Evolutionary conservation across 192 early-diverging fungal species (phyloP).

Genomic region (Backusella sp.): DNA sequence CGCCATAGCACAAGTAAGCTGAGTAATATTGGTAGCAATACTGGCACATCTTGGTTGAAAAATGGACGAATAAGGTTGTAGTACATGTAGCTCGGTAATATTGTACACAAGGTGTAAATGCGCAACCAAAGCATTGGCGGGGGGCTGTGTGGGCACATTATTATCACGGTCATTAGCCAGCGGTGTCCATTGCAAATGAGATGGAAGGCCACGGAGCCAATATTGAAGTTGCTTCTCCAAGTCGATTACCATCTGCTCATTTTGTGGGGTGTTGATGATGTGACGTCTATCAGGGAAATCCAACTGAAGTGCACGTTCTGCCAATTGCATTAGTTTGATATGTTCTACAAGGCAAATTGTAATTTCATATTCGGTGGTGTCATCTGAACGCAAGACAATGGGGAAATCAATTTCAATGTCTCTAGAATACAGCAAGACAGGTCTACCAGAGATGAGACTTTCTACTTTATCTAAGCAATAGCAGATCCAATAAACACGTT

Average conservation of each 20-base stretch:
- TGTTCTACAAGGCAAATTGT: conserved; percentile 17
- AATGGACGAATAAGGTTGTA: conserved; percentile 13
- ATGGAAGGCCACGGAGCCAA: conserved; percentile 19
- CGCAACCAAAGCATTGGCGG: conserved; percentile 19
- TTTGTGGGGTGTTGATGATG: neutral
- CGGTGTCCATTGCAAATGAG: conserved; percentile 23
- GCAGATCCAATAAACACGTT: conserved; percentile 33
- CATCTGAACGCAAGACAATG: conserved; percentile 20
- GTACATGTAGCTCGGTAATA: conserved; percentile 12
- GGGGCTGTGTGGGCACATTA: conserved; percentile 21
- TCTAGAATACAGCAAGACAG: conserved; percentile 13
- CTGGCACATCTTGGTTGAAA: conserved; percentile 21
- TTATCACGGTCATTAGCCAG: conserved; percentile 3
- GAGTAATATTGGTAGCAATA: conserved; percentile 29
- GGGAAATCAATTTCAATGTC: conserved; percentile 27
- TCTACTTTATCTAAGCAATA: conserved; percentile 33
- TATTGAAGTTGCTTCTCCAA: conserved; percentile 21
- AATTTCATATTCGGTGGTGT: conserved; percentile 21
- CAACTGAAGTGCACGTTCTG: conserved; percentile 13
- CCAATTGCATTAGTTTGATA: conserved; percentile 32
- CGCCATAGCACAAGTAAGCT: conserved; percentile 17
- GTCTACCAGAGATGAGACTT: conserved; percentile 4
- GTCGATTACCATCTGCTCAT: conserved; percentile 7
- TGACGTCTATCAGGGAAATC: conserved; percentile 14
- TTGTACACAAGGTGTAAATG: conserved; percentile 37